phyloP scores from a whole-genome alignment of 2,329 filamentous ascomycete genomes.

The Xylariaceae sp. region DNA sequence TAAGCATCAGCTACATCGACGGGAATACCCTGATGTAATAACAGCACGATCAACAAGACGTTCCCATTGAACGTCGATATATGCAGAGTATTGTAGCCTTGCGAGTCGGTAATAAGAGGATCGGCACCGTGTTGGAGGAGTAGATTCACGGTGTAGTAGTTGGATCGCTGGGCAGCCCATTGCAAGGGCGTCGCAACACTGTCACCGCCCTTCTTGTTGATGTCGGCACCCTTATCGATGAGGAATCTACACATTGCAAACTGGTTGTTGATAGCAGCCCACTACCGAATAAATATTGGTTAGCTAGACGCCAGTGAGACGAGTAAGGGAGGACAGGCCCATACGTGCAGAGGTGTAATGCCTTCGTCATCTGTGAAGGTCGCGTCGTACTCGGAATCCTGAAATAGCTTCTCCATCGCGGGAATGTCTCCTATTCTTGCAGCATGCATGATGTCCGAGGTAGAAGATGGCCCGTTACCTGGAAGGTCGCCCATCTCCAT shows the following conservation, averaged over 20 bases:
- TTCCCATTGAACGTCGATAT: slow-evolving; percentile 97
- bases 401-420: slow-evolving; percentile 88
- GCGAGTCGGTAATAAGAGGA: slow-evolving; percentile 86
- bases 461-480: slow-evolving; percentile 44
- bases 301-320: slow-evolving; percentile 8
- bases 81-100: slow-evolving; percentile 97
- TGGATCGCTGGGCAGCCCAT: slow-evolving; percentile 95
- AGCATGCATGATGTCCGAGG: slow-evolving; percentile 94
- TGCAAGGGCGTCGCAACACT: slow-evolving; percentile 91
- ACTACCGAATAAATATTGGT: slow-evolving; percentile 55
- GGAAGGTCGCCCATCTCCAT: slow-evolving; percentile 58
- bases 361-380: slow-evolving; percentile 87
- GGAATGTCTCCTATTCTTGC: slow-evolving; percentile 84
- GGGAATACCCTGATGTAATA: slow-evolving; percentile 93
- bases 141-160: slow-evolving; percentile 95
- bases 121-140: slow-evolving; percentile 91
- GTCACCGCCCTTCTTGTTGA: slow-evolving; percentile 95
- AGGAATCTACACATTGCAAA: slow-evolving; percentile 97
- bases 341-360: slow-evolving; percentile 92
- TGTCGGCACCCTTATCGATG: slow-evolving; percentile 79
- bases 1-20: slow-evolving; percentile 89
- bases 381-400: slow-evolving; percentile 77
- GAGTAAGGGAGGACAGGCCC: slow-evolving; percentile 30
- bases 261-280: slow-evolving; percentile 99
- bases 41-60: slow-evolving; percentile 81